Conservation (phyloP, 2,329 filamentous ascomycete species). For the Penicillium hesseltinei region DNA sequence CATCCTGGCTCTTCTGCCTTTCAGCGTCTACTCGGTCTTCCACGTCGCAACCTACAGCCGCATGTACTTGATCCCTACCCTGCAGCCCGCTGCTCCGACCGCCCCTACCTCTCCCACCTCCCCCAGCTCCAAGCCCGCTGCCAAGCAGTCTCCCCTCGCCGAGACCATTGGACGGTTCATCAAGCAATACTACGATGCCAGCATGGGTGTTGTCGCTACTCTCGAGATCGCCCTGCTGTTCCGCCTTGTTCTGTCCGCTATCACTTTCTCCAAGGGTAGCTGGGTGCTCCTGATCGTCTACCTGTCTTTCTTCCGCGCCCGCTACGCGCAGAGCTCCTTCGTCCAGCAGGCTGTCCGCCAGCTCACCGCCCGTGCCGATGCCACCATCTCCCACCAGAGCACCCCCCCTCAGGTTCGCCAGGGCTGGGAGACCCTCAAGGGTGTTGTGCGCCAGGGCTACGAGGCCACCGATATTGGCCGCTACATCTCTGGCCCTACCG, state of each 20-base stretch:
- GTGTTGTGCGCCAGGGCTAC: slow-evolving; percentile 68
- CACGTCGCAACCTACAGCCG: slow-evolving; percentile 96
- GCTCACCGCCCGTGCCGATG: slow-evolving; percentile 73
- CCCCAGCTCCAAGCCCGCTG: slow-evolving; percentile 49
- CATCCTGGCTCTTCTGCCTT: slow-evolving; percentile 85
- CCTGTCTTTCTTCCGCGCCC: slow-evolving; percentile 86
- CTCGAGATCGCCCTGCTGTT: slow-evolving; percentile 88
- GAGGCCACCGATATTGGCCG: slow-evolving; percentile 74
- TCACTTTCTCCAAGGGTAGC: slow-evolving; percentile 85
- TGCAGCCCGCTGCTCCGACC: slow-evolving; percentile 64
- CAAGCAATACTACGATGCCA: slow-evolving; percentile 95
- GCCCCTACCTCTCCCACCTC: slow-evolving; percentile 56
- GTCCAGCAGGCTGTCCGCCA: slow-evolving; percentile 79
- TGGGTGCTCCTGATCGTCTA: slow-evolving; percentile 87
- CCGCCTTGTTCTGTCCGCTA: slow-evolving; percentile 74
- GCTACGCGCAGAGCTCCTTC: slow-evolving; percentile 85
- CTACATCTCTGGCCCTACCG: slow-evolving; percentile 58
- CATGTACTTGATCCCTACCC: slow-evolving; percentile 83
- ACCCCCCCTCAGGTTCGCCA: slow-evolving; percentile 77
- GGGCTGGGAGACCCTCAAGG: slow-evolving; percentile 79
- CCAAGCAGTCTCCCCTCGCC: slow-evolving; percentile 61
- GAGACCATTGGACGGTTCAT: slow-evolving; percentile 89
- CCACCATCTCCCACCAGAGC: slow-evolving; percentile 78
- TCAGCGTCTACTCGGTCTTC: slow-evolving; percentile 96
- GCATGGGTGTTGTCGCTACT: slow-evolving; percentile 86